A percentile compares a stretch with the other conserved stretches of the same genome.
phyloP scores from a whole-genome alignment of 1,139 yeast genomes.

The Candida gigantensis region DNA sequence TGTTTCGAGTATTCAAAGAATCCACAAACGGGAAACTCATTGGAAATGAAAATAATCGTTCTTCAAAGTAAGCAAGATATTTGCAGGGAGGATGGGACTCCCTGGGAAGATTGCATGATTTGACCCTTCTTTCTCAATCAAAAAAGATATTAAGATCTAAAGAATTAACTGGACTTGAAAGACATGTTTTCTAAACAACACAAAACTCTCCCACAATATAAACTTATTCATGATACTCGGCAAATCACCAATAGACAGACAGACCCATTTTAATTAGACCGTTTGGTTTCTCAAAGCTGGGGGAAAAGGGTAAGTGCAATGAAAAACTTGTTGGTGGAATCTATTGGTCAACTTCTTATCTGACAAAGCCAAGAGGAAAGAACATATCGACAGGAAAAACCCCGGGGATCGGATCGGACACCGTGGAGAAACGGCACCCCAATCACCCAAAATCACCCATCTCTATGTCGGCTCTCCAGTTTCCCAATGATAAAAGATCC shows the following conservation, averaged over 20 bases:
- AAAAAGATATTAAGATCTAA: too few relatives aligned
- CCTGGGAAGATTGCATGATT: too few relatives aligned
- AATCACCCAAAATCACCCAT: conserved; percentile 1
- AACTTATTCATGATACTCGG: not conserved
- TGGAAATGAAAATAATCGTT: not conserved
- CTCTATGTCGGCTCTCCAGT: conserved; percentile 1
- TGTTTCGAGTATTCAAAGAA: not conserved
- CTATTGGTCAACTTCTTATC: conserved; percentile 2
- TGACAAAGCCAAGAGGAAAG: conserved; percentile 4
- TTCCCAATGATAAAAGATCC: not conserved
- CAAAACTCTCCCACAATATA: not conserved
- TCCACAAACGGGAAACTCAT: not conserved
- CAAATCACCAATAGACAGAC: not conserved
- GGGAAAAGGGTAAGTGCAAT: conserved; percentile 3
- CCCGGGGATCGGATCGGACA: conserved; percentile 4
- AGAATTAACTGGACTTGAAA: not conserved
- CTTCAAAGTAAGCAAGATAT: not conserved
- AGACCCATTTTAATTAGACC: conserved; percentile 1
- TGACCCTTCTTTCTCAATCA: too few relatives aligned
- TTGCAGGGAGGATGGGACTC: too few relatives aligned
- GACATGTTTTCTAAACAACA: conserved; percentile 1
- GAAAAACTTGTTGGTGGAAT: too few relatives aligned
- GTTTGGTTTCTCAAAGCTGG: conserved; percentile 6
- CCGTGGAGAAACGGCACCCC: conserved; percentile 2
- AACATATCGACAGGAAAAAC: not conserved